Evolutionary conservation across 257 asterid species (phyloP), one percentile per base, ranked within the genome.

Genomic region (Henckelia pumila): DNA sequence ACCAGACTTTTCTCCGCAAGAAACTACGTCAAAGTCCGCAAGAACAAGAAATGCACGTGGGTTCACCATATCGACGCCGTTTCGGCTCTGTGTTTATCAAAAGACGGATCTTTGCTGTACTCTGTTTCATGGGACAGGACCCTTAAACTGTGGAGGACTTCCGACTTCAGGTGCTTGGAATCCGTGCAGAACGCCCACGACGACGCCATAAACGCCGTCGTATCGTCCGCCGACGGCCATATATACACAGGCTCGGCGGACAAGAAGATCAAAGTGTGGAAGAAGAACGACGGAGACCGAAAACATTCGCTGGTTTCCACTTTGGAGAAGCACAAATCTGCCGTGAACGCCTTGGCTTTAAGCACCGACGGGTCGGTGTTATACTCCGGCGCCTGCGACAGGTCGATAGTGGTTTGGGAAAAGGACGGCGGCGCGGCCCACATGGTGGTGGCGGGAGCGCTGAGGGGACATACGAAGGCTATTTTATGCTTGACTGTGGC

Each of bases 81-180:
- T 1, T 79, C 98, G 0, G 82, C 90, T 7, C 66, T 92, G 14
- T 86, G 88, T 20, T 10, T 78, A 11, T 85, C 96, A 0, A 14
- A 25, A 4, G 96, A 89, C 59, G 84, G 80, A 29, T 30, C 68
- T 4, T 24, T 79, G 0, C 67, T 92, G 2, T 92, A 87, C 76
- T 92, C 98, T 0, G 95, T 75, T 3, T 92, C 98, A 0, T 92
- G 98, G 98, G 98, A 92, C 19, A 63, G 94, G 25, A 81, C 86
- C 19, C 62, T 92, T 20, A 92, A 92, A 60, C 75, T 92, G 7
- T 92, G 98, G 98, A 65, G 86, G 19, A 84, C 89, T 5, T 80
- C 89, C 5, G 92, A 89, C 44, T 87, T 79, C 81, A 78, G 78
- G 71, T 89, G 96, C 65, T 35, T 87, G 17, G 92, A 87, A 67